Evolutionary conservation across 2,329 filamentous ascomycete species (phyloP), one percentile per base, ranked within the genome.

Genomic region (Sarocladiaceae sp.): DNA sequence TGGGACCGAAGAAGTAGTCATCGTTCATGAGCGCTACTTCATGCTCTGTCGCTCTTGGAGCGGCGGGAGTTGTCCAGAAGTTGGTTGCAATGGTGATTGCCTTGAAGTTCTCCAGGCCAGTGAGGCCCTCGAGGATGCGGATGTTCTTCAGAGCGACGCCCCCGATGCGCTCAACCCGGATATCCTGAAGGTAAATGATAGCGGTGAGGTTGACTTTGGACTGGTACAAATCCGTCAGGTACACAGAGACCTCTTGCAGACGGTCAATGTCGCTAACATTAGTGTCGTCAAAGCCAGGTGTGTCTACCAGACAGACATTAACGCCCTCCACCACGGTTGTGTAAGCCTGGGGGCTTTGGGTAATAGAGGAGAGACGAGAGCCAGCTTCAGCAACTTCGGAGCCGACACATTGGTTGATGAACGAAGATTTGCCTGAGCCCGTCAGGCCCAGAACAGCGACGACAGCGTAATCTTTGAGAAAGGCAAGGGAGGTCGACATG

Each of bases 221-320:
- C 37, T 27, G 6, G 21, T 41, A 41, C 13, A 26, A 12, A 10
- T 41, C 20, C 11, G 21, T 41, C 37, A 41, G 21, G 37, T 29
- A 29, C 21, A 26, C 11, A 18, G 21, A 24, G 37, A 24, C 6
- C 24, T 26, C 24, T 18, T 41, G 37, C 20, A 41, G 21, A 16
- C 20, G 21, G 21, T 26, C 37, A 26, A 26, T 16, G 21, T 41
- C 37, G 37, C 37, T 29, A n/a, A 26, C 24, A 29, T 41, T n/a
- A 10, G 21, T 41, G 21, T 41, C 37, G 37, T 41, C 37, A 18
- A 41, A 41, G 16, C 37, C 37, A 4, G 37, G 37, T 15, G 37
- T 41, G 15, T 41, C 37, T 10, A 41, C 12, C 11, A 41, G 24
- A 18, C 12, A 6, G 4, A 41, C 37, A 15, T 7, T 41, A 7